Base-by-base conservation (phyloP, 1,284 basidiomycete genomes). In the Fomitopsis pinicola region DNA sequence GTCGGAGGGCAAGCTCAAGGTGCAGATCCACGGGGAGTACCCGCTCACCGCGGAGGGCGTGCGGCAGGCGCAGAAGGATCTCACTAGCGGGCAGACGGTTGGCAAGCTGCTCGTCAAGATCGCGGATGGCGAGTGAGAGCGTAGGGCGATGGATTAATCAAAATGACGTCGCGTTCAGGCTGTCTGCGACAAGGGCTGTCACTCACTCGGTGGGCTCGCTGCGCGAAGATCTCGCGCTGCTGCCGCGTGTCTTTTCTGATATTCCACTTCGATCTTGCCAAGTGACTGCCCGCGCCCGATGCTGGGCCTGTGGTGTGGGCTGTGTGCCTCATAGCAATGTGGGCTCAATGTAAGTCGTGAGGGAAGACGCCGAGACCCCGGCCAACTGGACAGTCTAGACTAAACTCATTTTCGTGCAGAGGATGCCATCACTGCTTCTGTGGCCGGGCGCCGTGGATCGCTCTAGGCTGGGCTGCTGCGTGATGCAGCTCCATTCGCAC, bases 31-130 rank as follows among this genome's bases (percentile, higher is more conserved):
- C 76, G 83, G 87, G 62, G 90, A 90, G 59, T 98, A 97, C 67
- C 84, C 85, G 0, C 94, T 98, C 77, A 88, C 88, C 0, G 84
- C 86, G 0, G 90, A 95, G 63, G 95, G 93, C 0, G 85, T 92
- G 10, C 82, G 78, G 66, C 82, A 91, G 68, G 88, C 94, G 0
- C 95, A 98, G 69, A 80, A 72, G 12, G 96, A 98, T 72, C 82
- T 98, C 62, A 83, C 82, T 0, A 79, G 84, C 17, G 86, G 94
- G 56, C 87, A 86, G 72, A 94, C 94, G 28, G 83, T 82, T 1
- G 95, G 95, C 8, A 97, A 97, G 74, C 72, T 97, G 65, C 67
- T 97, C 50, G 79, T 96, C 67, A 91, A 92, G 71, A 66, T 77
- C 42, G 65, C 69, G 3, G 69, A 71, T 38, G 65, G 64, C 40